Percentiles rank a stretch among this genome's conserved stretches.
These are phyloP conservation scores for Lavandula angustifolia DNA, from an alignment of 257 asterid genomes.

Conservation along the genomic window DNA sequence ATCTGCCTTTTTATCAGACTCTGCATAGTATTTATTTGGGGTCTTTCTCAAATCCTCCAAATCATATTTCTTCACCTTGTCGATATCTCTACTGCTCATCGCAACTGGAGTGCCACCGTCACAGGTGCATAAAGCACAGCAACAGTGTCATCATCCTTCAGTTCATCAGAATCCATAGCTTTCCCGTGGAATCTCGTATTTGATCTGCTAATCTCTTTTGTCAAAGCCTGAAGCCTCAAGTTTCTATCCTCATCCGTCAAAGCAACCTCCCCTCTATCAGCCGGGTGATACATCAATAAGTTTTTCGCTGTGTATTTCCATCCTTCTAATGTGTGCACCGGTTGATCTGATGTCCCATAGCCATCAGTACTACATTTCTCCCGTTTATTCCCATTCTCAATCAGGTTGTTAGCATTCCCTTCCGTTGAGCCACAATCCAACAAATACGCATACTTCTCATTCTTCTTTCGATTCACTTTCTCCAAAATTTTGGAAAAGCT, in stretches of 20 bases:
- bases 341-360: conserved; percentile 91
- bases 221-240: conserved; percentile 68
- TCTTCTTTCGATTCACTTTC: conserved; percentile 69
- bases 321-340: conserved; percentile 67
- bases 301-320: conserved; percentile 89
- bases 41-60: conserved; percentile 87
- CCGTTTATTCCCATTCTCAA: conserved; percentile 60
- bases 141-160: conserved; percentile 50
- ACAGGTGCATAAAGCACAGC: conserved; percentile 73
- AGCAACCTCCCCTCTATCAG: conserved; percentile 81
- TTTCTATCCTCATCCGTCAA: conserved; percentile 77
- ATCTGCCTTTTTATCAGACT: conserved; percentile 76
- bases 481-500: conserved; percentile 71
- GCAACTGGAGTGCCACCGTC: conserved; percentile 75
- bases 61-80: conserved; percentile 75
- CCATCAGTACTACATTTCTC: conserved; percentile 70
- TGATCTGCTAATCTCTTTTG: conserved; percentile 69
- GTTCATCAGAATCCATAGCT: conserved; percentile 44
- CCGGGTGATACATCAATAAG: conserved; percentile 87
- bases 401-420: conserved; percentile 41
- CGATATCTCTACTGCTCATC: conserved; percentile 51
- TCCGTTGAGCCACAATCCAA: conserved; percentile 54
- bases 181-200: conserved; percentile 81
- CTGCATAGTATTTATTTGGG: conserved; percentile 69
- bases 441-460: conserved; percentile 73